A percentile compares a stretch with the other conserved stretches of the same genome.
Evolutionary conservation across 176 grass and related monocot species (phyloP).

Genomic region (Bonia amplexicaulis): DNA sequence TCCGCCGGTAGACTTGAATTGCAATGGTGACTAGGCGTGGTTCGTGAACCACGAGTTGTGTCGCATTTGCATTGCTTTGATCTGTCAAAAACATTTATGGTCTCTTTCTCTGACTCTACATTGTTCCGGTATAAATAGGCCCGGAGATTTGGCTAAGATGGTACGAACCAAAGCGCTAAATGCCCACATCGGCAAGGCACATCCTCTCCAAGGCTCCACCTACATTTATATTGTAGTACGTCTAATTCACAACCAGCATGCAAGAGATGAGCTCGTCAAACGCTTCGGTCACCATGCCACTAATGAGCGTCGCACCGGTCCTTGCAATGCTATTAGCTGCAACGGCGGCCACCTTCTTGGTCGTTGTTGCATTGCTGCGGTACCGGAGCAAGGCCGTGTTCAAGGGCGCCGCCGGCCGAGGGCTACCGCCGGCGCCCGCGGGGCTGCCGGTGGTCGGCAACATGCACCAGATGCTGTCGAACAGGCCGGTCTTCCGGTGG

Average conservation of each 20-base stretch:
- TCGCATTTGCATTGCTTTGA: background rate
- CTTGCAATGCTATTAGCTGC: background rate
- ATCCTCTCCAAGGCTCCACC: background rate
- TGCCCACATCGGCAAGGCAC: no score
- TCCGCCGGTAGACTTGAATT: background rate
- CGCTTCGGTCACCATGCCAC: background rate
- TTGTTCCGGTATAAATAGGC: background rate
- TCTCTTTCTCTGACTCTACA: background rate
- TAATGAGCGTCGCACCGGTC: background rate
- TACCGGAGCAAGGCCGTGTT: background rate
- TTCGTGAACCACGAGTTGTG: background rate
- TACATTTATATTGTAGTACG: background rate
- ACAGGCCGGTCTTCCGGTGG: constrained; percentile 53
- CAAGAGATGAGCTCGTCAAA: background rate
- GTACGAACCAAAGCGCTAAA: no score
- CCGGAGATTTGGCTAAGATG: background rate
- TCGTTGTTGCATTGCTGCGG: background rate
- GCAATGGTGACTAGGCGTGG: background rate
- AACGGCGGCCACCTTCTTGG: background rate
- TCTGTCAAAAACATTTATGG: constrained; percentile 7
- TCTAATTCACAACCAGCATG: background rate
- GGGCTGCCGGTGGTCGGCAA: constrained; percentile 40
- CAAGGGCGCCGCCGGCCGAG: background rate
- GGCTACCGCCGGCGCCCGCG: constrained; percentile 33
- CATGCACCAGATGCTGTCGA: constrained; percentile 33